A percentile compares a stretch with the other conserved stretches of the same genome.
phyloP scores from a whole-genome alignment of 257 asterid genomes.

The Scutellaria baicalensis region DNA sequence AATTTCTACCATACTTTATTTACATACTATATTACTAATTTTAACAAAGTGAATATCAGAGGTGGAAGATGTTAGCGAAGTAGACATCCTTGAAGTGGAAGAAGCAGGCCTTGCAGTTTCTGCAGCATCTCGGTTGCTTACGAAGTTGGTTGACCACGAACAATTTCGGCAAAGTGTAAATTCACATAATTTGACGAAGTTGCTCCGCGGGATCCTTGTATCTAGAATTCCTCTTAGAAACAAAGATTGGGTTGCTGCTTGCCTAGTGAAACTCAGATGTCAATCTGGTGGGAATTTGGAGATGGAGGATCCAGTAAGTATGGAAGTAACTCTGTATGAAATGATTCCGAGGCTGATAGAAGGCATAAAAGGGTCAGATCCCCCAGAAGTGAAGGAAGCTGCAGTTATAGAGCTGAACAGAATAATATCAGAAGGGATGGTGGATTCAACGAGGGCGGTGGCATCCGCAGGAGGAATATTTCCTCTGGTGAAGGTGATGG shows the following conservation, averaged over 20 bases:
- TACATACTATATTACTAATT: slow-evolving; percentile 3
- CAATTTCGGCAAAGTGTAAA: slow-evolving; percentile 28
- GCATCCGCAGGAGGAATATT: slow-evolving; percentile 64
- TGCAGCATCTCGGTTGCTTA: slow-evolving; percentile 59
- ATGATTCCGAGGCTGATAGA: slow-evolving; percentile 72
- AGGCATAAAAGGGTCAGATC: slow-evolving; percentile 38
- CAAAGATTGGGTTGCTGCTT: slow-evolving; percentile 84
- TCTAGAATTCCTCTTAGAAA: slow-evolving; percentile 48
- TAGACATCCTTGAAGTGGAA: slow-evolving; percentile 46
- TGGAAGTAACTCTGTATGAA: slow-evolving; percentile 66
- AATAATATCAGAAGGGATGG: slow-evolving; percentile 59
- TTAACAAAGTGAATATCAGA: slow-evolving; percentile 12
- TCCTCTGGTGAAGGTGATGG: slow-evolving; percentile 57
- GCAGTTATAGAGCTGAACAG: slow-evolving; percentile 73
- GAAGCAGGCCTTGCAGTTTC: slow-evolving; percentile 71
- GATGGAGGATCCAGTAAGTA: slow-evolving; percentile 34
- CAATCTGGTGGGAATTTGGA: slow-evolving; percentile 24
- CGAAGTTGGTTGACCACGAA: slow-evolving; percentile 50
- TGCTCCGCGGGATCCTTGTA: slow-evolving; percentile 48
- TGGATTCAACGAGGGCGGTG: slow-evolving; percentile 48
- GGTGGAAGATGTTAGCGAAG: slow-evolving; percentile 27
- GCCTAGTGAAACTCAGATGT: slow-evolving; percentile 58
- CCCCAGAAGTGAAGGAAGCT: slow-evolving; percentile 48
- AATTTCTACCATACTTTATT: neutral
- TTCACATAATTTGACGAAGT: slow-evolving; percentile 25